phyloP scores from a whole-genome alignment of 371 early-diverging fungal genomes.

The Rhizopus microsporus region DNA sequence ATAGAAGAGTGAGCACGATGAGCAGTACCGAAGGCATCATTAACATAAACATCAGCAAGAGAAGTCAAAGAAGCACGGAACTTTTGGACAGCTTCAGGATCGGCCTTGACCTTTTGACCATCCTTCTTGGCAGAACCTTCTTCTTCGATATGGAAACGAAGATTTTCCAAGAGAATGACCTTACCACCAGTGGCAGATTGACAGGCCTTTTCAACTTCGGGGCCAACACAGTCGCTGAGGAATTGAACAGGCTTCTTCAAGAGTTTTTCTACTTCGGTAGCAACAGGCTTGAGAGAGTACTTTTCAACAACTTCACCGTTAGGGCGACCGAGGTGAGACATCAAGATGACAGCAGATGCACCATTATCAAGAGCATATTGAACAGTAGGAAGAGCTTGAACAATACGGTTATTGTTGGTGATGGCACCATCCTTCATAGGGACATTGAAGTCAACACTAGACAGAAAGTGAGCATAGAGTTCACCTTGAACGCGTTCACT shows the following conservation, averaged over 20 bases:
- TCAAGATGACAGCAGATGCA: conserved; percentile 90
- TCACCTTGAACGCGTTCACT: not conserved
- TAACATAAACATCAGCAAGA: conserved; percentile 96
- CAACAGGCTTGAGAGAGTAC: conserved; percentile 93
- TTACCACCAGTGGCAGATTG: conserved; percentile 76
- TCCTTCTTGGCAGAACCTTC: conserved; percentile 93
- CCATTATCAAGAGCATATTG: conserved; percentile 86
- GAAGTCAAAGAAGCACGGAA: conserved; percentile 92
- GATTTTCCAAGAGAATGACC: conserved; percentile 96
- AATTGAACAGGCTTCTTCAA: conserved; percentile 87
- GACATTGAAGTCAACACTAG: conserved; percentile 98
- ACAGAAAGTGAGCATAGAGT: not conserved
- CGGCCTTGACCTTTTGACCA: conserved; percentile 92
- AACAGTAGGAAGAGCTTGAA: conserved; percentile 96
- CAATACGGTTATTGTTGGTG: conserved; percentile 97
- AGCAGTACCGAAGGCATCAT: conserved; percentile 99
- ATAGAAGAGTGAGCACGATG: conserved; percentile 97
- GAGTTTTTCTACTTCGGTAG: conserved; percentile 83
- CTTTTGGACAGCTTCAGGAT: conserved; percentile 71
- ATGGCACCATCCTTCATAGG: conserved; percentile 92
- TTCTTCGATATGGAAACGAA: conserved; percentile 98
- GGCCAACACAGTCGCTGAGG: conserved; percentile 93
- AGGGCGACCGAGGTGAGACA: conserved; percentile 99
- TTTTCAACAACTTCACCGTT: conserved; percentile 88
- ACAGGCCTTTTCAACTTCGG: conserved; percentile 84